Percentiles rank a stretch among this genome's conserved stretches.
Evolutionary conservation across 495 filamentous ascomycete species (phyloP).

Genomic region (Penicillium ucsense): DNA sequence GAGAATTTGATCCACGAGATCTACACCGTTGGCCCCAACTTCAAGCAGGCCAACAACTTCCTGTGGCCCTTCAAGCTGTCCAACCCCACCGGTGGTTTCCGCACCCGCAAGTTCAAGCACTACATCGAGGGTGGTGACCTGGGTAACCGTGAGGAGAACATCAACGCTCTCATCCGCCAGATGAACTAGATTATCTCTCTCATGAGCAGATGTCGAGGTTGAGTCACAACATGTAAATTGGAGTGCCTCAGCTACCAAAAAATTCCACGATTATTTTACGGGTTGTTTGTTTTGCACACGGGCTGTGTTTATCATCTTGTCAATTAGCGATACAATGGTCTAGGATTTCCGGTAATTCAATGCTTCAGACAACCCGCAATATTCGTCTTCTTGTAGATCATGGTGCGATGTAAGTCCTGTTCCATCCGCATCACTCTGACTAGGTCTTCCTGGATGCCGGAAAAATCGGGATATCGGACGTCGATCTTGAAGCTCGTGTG

Average conservation of each 20-base stretch:
- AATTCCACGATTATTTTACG: constrained; percentile 18
- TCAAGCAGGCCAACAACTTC: constrained; percentile 99
- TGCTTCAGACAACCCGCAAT: constrained; percentile 31
- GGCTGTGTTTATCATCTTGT: constrained; percentile 19
- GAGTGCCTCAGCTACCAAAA: constrained; percentile 6
- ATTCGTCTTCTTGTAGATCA: no score
- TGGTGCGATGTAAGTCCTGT: no score
- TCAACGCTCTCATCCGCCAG: constrained; percentile 90
- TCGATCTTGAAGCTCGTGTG: no score
- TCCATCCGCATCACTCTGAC: no score
- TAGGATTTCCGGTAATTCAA: constrained; percentile 30
- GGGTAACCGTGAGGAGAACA: constrained; percentile 97
- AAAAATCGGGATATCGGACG: no score
- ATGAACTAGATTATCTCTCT: constrained; percentile 71
- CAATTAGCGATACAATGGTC: constrained; percentile 36
- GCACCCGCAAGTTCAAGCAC: constrained; percentile 95
- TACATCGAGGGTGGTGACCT: constrained; percentile 98
- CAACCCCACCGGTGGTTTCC: constrained; percentile 95
- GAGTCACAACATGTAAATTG: constrained; percentile 5
- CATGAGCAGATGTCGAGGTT: constrained; percentile 1
- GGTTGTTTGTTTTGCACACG: constrained; percentile 26
- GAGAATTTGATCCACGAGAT: constrained; percentile 99
- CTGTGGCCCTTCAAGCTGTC: constrained; percentile 99
- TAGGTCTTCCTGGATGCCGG: no score
- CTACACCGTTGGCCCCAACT: constrained; percentile 96